Conservation (phyloP, 2,329 filamentous ascomycete species). For the Lecanosticta acicola region DNA sequence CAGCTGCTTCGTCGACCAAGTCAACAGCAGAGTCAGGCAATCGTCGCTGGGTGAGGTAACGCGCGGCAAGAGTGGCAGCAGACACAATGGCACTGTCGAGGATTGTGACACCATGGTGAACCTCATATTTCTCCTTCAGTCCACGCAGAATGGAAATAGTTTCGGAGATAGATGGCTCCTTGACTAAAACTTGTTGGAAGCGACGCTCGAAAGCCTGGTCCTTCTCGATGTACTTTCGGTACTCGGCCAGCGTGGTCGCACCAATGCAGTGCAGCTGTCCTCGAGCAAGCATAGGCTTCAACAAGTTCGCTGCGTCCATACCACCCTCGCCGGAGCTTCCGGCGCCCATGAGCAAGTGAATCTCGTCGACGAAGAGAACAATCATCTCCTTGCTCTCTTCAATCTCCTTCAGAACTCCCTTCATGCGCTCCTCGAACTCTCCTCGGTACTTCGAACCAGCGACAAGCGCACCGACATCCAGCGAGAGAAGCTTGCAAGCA, state of each 20-base stretch:
- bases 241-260: slow-evolving; percentile 89
- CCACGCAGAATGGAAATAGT: slow-evolving; percentile 98
- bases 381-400: slow-evolving; percentile 93
- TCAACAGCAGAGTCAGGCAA: slow-evolving; percentile 96
- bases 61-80: slow-evolving; percentile 82
- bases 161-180: slow-evolving; percentile 82
- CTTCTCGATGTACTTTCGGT: slow-evolving; percentile 98
- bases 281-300: slow-evolving; percentile 96
- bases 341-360: slow-evolving; percentile 96
- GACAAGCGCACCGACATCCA: slow-evolving; percentile 91
- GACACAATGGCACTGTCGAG: slow-evolving; percentile 89
- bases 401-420: slow-evolving; percentile 96
- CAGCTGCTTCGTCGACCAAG: slow-evolving; percentile 90
- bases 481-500: slow-evolving; percentile 85
- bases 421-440: slow-evolving; percentile 99
- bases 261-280: slow-evolving; percentile 97
- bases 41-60: slow-evolving; percentile 84
- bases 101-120: slow-evolving; percentile 96
- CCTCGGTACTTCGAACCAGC: slow-evolving; percentile 97
- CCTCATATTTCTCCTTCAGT: slow-evolving; percentile 95
- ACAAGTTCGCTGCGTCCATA: slow-evolving; percentile 95
- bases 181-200: slow-evolving; percentile 97
- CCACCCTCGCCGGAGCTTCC: slow-evolving; percentile 91
- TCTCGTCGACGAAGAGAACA: slow-evolving; percentile 96
- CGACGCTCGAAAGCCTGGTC: slow-evolving; percentile 95